Evolutionary conservation across 2,329 filamentous ascomycete species (phyloP), one percentile per base, ranked within the genome.

Genomic region (Paradendryphiella salina): DNA sequence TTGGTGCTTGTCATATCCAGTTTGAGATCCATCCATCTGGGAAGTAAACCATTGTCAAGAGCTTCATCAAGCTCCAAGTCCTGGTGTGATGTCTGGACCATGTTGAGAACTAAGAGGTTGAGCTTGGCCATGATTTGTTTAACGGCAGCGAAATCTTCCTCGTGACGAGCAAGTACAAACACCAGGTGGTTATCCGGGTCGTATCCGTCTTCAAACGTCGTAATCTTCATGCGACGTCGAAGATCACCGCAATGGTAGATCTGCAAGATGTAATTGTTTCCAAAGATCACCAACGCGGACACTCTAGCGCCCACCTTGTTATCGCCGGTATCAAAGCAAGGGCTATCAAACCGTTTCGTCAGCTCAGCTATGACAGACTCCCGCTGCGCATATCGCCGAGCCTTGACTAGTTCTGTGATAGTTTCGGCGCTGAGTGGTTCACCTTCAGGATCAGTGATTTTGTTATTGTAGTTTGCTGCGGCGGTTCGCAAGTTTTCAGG

Each of bases 401-500:
- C 32, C 33, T 35, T 11, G 26, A 23, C 7, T 6, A 21, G 20
- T 6, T 18, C n/a, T 10, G 18, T 18, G 5, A 33, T 18, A 15
- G 11, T 4, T 23, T 34, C 28, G 3, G 7, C 11, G n/a, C 13
- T 39, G n/a, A 17, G 6, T 6, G n/a, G 44, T n/a, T 46, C 35
- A 4, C n/a, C 29, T 37, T 46, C 17, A 5, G 17, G 13, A 13
- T 33, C 14, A 2, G 9, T 11, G 21, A 11, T 20, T n/a, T 14
- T n/a, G 23, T 28, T 36, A 40, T 40, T 10, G 31, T 38, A 26
- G 29, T 40, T 28, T 15, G 34, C 31, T 23, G n/a, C 29, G 28
- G 34, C 36, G 11, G 23, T 36, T 18, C 31, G 37, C 10, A 59
- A 13, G 6, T 57, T 58, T 13, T 49, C 60, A 35, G 65, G 44